Conservation (phyloP, 257 asterid species). For the Solanum corneliomulleri region DNA sequence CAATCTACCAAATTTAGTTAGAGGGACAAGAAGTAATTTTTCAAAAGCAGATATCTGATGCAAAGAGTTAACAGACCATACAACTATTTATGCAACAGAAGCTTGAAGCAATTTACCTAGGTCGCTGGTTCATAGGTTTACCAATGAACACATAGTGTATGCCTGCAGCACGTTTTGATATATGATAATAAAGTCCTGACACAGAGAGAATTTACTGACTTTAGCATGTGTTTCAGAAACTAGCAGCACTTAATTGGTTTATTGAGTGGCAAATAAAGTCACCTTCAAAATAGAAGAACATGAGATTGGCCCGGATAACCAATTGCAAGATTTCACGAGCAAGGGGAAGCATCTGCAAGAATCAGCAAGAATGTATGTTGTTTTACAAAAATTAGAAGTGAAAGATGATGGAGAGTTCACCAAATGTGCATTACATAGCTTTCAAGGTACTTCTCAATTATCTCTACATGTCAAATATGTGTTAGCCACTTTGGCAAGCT, state of each 20-base stretch:
- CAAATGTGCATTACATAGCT: background rate
- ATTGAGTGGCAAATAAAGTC: constrained; percentile 3
- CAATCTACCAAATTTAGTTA: background rate
- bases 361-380: background rate
- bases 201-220: background rate
- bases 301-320: constrained; percentile 79
- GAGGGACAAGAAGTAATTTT: background rate
- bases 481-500: background rate
- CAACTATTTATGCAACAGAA: background rate
- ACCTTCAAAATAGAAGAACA: constrained; percentile 99
- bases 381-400: background rate
- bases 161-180: constrained; percentile 89
- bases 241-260: background rate
- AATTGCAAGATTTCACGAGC: constrained; percentile 71
- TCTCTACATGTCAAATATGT: background rate
- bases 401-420: background rate
- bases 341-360: constrained; percentile 59
- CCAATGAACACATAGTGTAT: constrained; percentile 88
- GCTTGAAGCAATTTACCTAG: constrained; percentile 40
- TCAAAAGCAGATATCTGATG: background rate
- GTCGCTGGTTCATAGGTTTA: constrained; percentile 81
- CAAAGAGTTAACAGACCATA: background rate
- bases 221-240: background rate
- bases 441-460: background rate
- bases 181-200: constrained; percentile 83